Percentiles rank a stretch among this genome's conserved stretches.
Conservation (phyloP, 768 basidiomycete genomes). For the Phallus indusiatus region DNA sequence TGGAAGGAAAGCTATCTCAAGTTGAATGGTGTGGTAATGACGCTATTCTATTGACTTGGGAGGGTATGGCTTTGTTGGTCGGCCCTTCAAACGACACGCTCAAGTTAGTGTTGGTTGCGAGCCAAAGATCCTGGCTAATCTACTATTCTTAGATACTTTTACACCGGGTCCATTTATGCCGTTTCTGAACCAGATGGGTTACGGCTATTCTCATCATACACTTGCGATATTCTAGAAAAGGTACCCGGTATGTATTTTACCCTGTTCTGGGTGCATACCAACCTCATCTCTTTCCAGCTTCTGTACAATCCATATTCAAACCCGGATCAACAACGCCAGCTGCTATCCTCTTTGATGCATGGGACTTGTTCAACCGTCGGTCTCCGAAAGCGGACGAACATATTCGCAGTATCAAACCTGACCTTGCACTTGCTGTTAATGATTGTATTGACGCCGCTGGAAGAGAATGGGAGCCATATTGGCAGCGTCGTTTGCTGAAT, state of each 20-base stretch:
- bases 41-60: constrained; percentile 84
- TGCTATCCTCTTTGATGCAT: constrained; percentile 87
- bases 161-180: constrained; percentile 64
- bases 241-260: constrained; percentile 59
- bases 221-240: constrained; percentile 86
- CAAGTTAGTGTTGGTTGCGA: constrained; percentile 40
- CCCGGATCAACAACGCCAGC: constrained; percentile 90
- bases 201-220: constrained; percentile 68
- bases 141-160: constrained; percentile 53
- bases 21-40: constrained; percentile 97
- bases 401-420: constrained; percentile 79
- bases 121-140: not conserved
- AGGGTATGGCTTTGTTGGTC: constrained; percentile 66
- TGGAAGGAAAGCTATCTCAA: constrained; percentile 51
- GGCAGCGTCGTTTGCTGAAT: constrained; percentile 81
- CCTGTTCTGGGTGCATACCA: not conserved
- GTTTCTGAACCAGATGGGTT: constrained; percentile 87
- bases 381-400: constrained; percentile 91
- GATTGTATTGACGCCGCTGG: constrained; percentile 92
- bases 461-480: constrained; percentile 80
- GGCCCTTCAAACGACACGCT: constrained; percentile 86
- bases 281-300: constrained; percentile 14
- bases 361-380: constrained; percentile 74
- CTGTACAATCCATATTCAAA: constrained; percentile 74
- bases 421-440: constrained; percentile 79